Base-by-base conservation (phyloP, 371 early-diverging fungal species). In the Actinomucor elegans region DNA sequence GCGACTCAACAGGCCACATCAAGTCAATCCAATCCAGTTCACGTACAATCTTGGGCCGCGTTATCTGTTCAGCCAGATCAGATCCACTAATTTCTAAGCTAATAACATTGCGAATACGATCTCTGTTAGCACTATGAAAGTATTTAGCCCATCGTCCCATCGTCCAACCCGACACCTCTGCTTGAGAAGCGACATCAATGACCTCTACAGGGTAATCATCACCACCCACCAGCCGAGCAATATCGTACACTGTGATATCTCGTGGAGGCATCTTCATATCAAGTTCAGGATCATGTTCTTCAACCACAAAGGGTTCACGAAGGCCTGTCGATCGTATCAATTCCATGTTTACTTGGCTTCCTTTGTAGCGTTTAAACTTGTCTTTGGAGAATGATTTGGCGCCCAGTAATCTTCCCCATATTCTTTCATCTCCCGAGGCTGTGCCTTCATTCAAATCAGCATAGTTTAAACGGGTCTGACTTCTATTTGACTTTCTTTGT, bases 21-120 rank as follows among this genome's bases (percentile, higher is more conserved):
- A 77, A 69, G 45, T 92, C 92, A 27, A 88, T 82, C 90, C 92
- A 92, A 66, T 96, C 96, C 43, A 96, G 52, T 21, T 94, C 89
- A 26, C 86, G 76, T 23, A 94, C 96, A 27, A 93, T 71, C 14
- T 61, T 70, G 15, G 96, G 96, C 15, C 94, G 77, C 10, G 57
- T 59, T 11, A 94, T 81, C 32, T 65, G 60, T 10, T 77, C 58
- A 3, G 79, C 91, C 14, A 96, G 79, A 18, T 76, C 61, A 2
- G 92, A 88, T 4, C 79, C 83, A 15, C 88, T 82, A 34, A 96
- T 83, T 62, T 96, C 96, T 5, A 96, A 71, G 53, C 90, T 91
- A 43, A 93, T 94, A 47, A 93, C 91, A 73, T 94, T 94, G 35
- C 91, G 73, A 8, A 93, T 81, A 33, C 88, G 69, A 37, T 83